Percentiles rank a stretch among this genome's conserved stretches.
These are phyloP conservation scores for Citrus trifoliata DNA, from an alignment of 345 rosid species.

Conservation along the genomic window DNA sequence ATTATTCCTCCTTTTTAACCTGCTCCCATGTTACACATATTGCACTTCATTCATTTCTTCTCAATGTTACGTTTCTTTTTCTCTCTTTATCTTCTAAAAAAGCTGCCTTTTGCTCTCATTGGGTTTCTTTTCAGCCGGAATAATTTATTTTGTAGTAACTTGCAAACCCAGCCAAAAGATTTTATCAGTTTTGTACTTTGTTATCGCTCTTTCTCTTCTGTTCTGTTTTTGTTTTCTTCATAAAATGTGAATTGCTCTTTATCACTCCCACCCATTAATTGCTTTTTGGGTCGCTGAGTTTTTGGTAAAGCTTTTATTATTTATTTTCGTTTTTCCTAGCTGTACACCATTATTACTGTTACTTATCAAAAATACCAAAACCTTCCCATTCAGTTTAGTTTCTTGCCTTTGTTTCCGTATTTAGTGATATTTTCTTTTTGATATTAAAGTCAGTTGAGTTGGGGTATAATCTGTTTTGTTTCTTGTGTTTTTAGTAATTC, in stretches of 20 bases:
- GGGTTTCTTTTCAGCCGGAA: background rate
- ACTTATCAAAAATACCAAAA: background rate
- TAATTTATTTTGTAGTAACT: background rate
- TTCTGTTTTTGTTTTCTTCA: background rate
- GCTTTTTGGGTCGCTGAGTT: conserved; percentile 24
- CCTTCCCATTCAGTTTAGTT: conserved; percentile 5
- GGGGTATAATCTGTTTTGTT: conserved; percentile 16
- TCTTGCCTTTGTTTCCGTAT: conserved; percentile 2
- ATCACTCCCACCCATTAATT: conserved; percentile 10
- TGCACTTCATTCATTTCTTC: conserved; percentile 6
- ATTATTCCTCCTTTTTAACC: background rate
- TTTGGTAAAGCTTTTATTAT: conserved; percentile 6
- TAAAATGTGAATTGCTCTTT: conserved; percentile 14
- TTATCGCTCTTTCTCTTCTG: background rate
- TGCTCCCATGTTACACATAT: conserved; percentile 10
- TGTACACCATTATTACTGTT: conserved; percentile 29
- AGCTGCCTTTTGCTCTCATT: conserved; percentile 15
- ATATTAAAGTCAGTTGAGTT: conserved; percentile 9
- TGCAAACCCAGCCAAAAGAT: conserved; percentile 15
- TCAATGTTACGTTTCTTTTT: background rate
- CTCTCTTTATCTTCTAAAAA: conserved; percentile 13
- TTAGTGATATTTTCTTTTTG: conserved; percentile 2
- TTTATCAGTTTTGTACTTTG: conserved; percentile 6
- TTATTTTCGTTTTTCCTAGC: conserved; percentile 8
- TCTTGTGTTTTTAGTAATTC: background rate